These are phyloP conservation scores for Penicillium sclerotigenum DNA, from an alignment of 2,329 filamentous ascomycete species.

Conservation along the genomic window DNA sequence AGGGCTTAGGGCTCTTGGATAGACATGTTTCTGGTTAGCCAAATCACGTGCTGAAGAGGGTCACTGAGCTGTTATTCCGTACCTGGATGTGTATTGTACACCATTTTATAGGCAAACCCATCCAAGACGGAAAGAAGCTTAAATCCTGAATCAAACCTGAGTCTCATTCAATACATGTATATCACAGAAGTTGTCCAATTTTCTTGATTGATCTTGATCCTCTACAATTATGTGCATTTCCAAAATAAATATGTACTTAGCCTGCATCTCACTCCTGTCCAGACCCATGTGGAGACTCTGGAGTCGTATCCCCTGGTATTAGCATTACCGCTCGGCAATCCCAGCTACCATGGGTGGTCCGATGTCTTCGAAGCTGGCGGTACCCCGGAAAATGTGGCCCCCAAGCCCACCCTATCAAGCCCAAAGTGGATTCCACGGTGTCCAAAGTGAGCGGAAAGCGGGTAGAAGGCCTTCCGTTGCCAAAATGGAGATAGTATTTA, in stretches of 20 bases:
- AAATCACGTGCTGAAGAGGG: neutral
- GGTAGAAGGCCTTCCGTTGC: constrained; percentile 8
- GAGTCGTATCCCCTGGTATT: neutral
- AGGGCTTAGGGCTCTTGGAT: constrained; percentile 21
- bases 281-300: neutral
- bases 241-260: neutral
- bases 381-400: constrained; percentile 3
- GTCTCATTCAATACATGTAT: neutral
- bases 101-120: neutral
- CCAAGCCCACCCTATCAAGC: constrained; percentile 1
- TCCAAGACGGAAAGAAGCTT: neutral
- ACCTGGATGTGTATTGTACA: neutral
- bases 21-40: neutral
- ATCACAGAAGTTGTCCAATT: neutral
- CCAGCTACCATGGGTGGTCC: constrained; percentile 4
- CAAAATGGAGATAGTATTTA: constrained; percentile 4
- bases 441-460: constrained; percentile 7
- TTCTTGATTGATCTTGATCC: neutral
- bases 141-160: neutral
- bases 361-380: neutral
- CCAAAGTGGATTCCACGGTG: neutral
- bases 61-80: too few species aligned
- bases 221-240: neutral
- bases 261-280: neutral
- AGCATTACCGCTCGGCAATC: constrained; percentile 8